Conservation (phyloP, 2,329 filamentous ascomycete genomes). For the Helotiales sp. region DNA sequence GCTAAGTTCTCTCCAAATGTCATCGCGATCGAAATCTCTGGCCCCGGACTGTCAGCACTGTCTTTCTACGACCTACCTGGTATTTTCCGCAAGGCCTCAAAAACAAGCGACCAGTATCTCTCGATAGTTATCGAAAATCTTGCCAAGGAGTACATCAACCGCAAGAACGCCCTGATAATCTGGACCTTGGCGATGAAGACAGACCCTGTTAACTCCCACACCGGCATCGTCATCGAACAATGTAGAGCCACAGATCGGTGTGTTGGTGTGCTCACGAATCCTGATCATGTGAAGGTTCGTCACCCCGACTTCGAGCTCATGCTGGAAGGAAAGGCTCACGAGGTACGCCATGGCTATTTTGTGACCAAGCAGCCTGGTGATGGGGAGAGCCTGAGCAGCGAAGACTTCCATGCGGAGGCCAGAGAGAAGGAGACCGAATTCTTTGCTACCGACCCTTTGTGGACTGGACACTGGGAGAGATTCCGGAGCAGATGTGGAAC, state of each 20-base stretch:
- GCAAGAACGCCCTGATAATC: constrained; percentile 74
- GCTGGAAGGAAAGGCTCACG: no score
- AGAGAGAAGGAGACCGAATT: not conserved
- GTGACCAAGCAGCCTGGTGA: constrained; percentile 67
- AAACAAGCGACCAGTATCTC: constrained; percentile 65
- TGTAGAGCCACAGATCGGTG: constrained; percentile 63
- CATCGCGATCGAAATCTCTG: constrained; percentile 76
- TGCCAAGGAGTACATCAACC: constrained; percentile 70
- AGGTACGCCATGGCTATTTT: constrained; percentile 74
- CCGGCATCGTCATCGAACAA: constrained; percentile 66
- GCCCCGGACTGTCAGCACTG: constrained; percentile 71
- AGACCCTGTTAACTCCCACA: constrained; percentile 77
- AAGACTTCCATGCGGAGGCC: not conserved
- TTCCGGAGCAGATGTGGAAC: no score
- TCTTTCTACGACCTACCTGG: constrained; percentile 88
- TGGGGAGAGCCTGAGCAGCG: no score
- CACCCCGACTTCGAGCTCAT: constrained; percentile 64
- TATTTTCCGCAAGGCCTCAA: no score
- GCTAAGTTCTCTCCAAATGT: constrained; percentile 84
- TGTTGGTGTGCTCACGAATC: constrained; percentile 83
- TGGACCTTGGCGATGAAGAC: constrained; percentile 79
- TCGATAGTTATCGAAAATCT: constrained; percentile 75
- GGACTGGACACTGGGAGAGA: no score
- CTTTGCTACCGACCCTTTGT: no score
- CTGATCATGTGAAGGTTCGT: constrained; percentile 66